A percentile compares a stretch with the other conserved stretches of the same genome.
phyloP scores from a whole-genome alignment of 768 basidiomycete genomes.

The Kwoniella sp. region DNA sequence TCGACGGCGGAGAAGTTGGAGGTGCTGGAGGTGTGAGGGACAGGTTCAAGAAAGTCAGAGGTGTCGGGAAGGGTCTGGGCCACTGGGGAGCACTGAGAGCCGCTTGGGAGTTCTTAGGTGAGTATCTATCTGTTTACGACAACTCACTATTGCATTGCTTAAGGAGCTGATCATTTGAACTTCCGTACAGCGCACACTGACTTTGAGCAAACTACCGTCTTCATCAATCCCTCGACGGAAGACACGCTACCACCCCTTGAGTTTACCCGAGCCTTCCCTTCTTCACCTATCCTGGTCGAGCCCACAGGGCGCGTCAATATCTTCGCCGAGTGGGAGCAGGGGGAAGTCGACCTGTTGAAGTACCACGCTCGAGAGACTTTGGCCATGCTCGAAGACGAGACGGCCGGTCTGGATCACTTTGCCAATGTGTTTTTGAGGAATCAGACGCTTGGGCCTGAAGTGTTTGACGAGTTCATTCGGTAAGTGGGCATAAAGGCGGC shows the following conservation, averaged over 20 bases:
- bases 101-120: constrained; percentile 79
- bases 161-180: background rate
- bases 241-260: constrained; percentile 34
- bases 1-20: constrained; percentile 66
- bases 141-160: background rate
- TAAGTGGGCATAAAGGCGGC: constrained; percentile 9
- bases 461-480: constrained; percentile 66
- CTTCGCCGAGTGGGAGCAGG: constrained; percentile 70
- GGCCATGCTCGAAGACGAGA: constrained; percentile 62
- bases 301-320: constrained; percentile 75
- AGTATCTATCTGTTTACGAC: constrained; percentile 43
- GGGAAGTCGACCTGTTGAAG: constrained; percentile 76
- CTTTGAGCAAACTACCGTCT: constrained; percentile 58
- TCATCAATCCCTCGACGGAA: constrained; percentile 14
- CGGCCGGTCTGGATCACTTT: constrained; percentile 64
- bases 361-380: constrained; percentile 77
- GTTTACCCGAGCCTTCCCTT: constrained; percentile 43
- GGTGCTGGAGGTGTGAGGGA: constrained; percentile 45
- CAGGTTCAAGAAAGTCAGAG: constrained; percentile 59
- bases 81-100: constrained; percentile 89
- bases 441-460: constrained; percentile 64
- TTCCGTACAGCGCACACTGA: constrained; percentile 67
- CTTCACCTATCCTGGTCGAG: constrained; percentile 71
- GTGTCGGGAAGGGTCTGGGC: constrained; percentile 77
- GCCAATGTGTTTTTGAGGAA: constrained; percentile 73